Evolutionary conservation across 768 basidiomycete species (phyloP).

Genomic region (Megacollybia marginata): DNA sequence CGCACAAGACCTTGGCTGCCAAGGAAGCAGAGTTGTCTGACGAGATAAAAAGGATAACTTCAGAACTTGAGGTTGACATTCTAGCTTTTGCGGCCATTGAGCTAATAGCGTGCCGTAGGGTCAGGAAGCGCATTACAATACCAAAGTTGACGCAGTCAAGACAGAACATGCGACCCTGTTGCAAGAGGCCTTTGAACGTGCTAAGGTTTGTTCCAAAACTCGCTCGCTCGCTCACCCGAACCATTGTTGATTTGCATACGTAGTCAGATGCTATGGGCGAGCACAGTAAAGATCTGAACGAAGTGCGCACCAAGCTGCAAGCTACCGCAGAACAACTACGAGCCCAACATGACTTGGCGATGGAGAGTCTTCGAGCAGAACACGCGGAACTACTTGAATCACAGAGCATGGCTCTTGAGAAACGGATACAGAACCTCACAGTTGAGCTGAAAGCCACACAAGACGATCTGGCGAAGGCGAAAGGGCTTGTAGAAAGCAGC

Average conservation of each 20-base stretch:
- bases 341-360: conserved; percentile 46
- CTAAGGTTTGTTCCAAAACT: conserved; percentile 47
- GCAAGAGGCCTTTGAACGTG: conserved; percentile 66
- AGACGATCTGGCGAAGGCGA: conserved; percentile 76
- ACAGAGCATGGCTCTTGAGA: conserved; percentile 49
- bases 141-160: conserved; percentile 59
- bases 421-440: conserved; percentile 51
- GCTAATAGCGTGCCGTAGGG: conserved; percentile 31
- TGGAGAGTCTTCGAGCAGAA: conserved; percentile 58
- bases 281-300: conserved; percentile 66
- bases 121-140: conserved; percentile 62
- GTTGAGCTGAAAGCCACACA: conserved; percentile 80
- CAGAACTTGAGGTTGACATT: conserved; percentile 49
- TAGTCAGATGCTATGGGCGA: conserved; percentile 65
- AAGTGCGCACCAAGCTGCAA: conserved; percentile 59
- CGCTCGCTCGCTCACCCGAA: background rate
- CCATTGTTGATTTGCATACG: conserved; percentile 5
- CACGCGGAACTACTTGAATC: conserved; percentile 55
- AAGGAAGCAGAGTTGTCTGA: conserved; percentile 46
- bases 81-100: background rate
- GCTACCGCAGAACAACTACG: conserved; percentile 65
- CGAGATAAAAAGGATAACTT: conserved; percentile 46
- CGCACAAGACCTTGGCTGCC: conserved; percentile 40
- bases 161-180: conserved; percentile 56
- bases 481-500: conserved; percentile 45